phyloP scores from a whole-genome alignment of 1,284 basidiomycete genomes.

The Moesziomyces sp. region DNA sequence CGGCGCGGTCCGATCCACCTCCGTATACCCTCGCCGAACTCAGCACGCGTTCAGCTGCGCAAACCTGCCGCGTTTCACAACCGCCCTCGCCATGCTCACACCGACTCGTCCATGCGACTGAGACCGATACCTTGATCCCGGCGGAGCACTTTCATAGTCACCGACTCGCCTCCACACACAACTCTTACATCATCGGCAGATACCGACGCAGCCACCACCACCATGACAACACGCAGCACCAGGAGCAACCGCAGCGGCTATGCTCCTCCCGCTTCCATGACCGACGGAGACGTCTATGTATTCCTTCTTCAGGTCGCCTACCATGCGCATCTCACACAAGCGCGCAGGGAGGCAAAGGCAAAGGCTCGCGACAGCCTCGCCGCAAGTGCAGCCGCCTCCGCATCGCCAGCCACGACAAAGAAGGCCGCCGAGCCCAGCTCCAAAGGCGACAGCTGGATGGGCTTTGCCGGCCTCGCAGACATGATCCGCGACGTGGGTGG shows the following conservation, averaged over 20 bases:
- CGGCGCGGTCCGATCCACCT: no score
- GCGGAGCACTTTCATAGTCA: no score
- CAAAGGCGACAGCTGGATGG: conserved; percentile 56
- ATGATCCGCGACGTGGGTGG: conserved; percentile 54
- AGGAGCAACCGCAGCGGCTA: conserved; percentile 41
- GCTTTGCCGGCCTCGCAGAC: conserved; percentile 52
- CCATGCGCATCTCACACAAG: conserved; percentile 35
- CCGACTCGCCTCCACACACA: background rate
- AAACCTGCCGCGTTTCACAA: no score
- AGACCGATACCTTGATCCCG: no score
- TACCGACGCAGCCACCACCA: conserved; percentile 3
- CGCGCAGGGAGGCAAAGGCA: conserved; percentile 35
- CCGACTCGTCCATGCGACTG: no score
- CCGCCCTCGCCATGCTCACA: no score
- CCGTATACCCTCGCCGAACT: no score
- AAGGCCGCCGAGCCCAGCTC: conserved; percentile 22
- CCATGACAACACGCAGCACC: conserved; percentile 55
- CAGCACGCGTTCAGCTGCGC: no score
- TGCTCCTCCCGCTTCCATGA: conserved; percentile 41
- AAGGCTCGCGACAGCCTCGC: conserved; percentile 29
- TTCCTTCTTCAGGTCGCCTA: conserved; percentile 63
- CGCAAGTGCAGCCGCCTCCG: conserved; percentile 2
- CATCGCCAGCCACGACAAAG: conserved; percentile 16
- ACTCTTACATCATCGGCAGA: no score
- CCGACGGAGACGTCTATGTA: conserved; percentile 65